Percentiles rank a stretch among this genome's conserved stretches.
phyloP scores from a whole-genome alignment of 768 basidiomycete genomes.

The Rickenella mellea region DNA sequence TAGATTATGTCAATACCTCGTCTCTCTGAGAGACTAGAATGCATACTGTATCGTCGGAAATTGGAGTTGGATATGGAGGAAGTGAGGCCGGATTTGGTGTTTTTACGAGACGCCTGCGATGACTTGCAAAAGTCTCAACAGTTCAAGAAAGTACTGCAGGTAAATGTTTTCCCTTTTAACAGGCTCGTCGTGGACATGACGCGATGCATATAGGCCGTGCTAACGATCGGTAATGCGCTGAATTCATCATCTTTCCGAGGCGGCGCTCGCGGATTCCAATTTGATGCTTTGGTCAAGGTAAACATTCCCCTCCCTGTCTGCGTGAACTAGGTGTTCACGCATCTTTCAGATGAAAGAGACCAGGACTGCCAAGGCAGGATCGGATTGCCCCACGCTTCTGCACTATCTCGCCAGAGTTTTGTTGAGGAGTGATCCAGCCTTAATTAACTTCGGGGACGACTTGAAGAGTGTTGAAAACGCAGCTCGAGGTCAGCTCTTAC shows the following conservation, averaged over 20 bases:
- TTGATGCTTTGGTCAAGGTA: conserved; percentile 79
- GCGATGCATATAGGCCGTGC: conserved; percentile 40
- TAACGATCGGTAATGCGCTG: conserved; percentile 72
- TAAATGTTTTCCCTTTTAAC: conserved; percentile 26
- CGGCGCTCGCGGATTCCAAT: conserved; percentile 73
- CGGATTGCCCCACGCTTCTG: conserved; percentile 79
- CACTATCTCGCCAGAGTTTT: conserved; percentile 81
- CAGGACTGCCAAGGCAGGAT: conserved; percentile 56
- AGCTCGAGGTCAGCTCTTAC: conserved; percentile 49
- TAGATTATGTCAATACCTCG: conserved; percentile 77
- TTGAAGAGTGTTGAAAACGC: conserved; percentile 76
- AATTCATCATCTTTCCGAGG: conserved; percentile 82
- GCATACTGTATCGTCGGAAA: conserved; percentile 77
- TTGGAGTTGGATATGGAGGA: conserved; percentile 80
- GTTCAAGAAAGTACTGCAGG: conserved; percentile 67
- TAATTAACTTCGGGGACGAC: conserved; percentile 71
- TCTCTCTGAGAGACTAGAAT: conserved; percentile 61
- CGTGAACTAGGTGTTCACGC: not conserved
- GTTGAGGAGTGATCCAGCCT: conserved; percentile 50
- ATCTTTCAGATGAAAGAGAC: conserved; percentile 66
- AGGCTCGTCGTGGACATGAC: not conserved
- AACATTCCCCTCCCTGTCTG: not conserved
- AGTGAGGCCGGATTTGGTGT: conserved; percentile 71
- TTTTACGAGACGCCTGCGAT: conserved; percentile 56
- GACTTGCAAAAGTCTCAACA: conserved; percentile 56